phyloP scores from a whole-genome alignment of 2,329 filamentous ascomycete species.

The Coleophoma cylindrospora region DNA sequence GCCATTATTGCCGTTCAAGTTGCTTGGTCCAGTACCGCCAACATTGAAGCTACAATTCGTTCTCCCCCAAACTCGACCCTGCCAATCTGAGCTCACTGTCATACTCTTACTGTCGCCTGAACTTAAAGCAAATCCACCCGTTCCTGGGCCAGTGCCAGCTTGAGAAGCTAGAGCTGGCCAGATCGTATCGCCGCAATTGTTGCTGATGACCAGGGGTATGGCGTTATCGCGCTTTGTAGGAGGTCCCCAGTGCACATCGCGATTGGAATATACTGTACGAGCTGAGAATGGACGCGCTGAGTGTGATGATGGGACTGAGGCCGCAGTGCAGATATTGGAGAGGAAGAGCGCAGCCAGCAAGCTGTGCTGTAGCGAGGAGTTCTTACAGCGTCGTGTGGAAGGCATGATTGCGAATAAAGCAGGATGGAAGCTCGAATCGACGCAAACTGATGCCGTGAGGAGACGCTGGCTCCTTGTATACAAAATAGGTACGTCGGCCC shows the following conservation, averaged over 20 bases:
- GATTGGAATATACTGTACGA: background rate
- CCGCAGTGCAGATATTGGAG: constrained; percentile 10
- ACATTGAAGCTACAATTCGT: constrained; percentile 77
- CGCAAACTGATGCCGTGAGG: background rate
- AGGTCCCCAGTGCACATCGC: constrained; percentile 15
- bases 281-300: background rate
- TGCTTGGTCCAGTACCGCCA: constrained; percentile 49
- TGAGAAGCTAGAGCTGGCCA: constrained; percentile 76
- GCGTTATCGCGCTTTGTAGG: constrained; percentile 27
- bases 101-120: constrained; percentile 54
- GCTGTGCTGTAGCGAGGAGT: constrained; percentile 2
- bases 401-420: constrained; percentile 6
- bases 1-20: constrained; percentile 33
- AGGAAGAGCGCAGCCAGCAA: constrained; percentile 10
- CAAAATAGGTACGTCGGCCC: background rate
- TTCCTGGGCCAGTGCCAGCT: constrained; percentile 60
- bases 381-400: constrained; percentile 6
- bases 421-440: background rate
- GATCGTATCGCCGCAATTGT: constrained; percentile 65
- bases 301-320: background rate
- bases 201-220: constrained; percentile 63
- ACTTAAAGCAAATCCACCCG: constrained; percentile 63
- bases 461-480: background rate
- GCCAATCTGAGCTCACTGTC: constrained; percentile 69
- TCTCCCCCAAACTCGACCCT: constrained; percentile 76